Evolutionary conservation across 2,329 filamentous ascomycete genomes (phyloP).

Genomic region (Biscogniauxia sp.): DNA sequence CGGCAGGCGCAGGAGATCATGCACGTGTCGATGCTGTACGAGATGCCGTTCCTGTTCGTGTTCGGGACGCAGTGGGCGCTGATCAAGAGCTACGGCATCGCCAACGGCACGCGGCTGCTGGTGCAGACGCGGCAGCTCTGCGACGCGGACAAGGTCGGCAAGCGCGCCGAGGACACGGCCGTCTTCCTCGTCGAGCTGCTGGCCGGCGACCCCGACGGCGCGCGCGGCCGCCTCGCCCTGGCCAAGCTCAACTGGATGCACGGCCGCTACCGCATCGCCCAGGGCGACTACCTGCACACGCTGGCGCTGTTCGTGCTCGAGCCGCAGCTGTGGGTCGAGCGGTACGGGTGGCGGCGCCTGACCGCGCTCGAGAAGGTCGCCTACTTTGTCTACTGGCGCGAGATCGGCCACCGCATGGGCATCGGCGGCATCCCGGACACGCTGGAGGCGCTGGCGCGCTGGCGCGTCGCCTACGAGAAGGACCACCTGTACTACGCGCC

Average conservation of each 20-base stretch:
- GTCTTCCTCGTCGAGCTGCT: conserved; percentile 22
- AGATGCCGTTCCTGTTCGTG: conserved; percentile 21
- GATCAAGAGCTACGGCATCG: conserved; percentile 23
- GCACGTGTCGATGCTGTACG: conserved; percentile 16
- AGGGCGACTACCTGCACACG: conserved; percentile 23
- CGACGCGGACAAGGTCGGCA: conserved; percentile 17
- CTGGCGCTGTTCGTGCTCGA: conserved; percentile 26
- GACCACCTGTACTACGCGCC: conserved; percentile 23
- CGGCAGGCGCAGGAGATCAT: conserved; percentile 20
- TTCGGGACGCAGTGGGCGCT: conserved; percentile 24
- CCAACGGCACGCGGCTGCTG: conserved; percentile 21
- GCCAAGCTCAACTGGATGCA: conserved; percentile 26
- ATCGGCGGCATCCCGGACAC: conserved; percentile 22
- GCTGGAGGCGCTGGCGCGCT: conserved; percentile 20
- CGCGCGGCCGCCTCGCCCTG: conserved; percentile 16
- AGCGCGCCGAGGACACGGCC: conserved; percentile 25
- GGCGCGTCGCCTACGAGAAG: conserved; percentile 20
- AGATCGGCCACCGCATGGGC: conserved; percentile 26
- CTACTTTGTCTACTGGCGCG: conserved; percentile 24
- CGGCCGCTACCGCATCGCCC: conserved; percentile 18
- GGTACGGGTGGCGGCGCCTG: conserved; percentile 24
- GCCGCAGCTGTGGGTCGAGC: conserved; percentile 24
- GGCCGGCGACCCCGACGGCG: conserved; percentile 17
- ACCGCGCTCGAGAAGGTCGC: conserved; percentile 23
- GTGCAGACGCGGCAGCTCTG: conserved; percentile 22